Evolutionary conservation across 768 basidiomycete genomes (phyloP).

Genomic region (Suillus alpinus): DNA sequence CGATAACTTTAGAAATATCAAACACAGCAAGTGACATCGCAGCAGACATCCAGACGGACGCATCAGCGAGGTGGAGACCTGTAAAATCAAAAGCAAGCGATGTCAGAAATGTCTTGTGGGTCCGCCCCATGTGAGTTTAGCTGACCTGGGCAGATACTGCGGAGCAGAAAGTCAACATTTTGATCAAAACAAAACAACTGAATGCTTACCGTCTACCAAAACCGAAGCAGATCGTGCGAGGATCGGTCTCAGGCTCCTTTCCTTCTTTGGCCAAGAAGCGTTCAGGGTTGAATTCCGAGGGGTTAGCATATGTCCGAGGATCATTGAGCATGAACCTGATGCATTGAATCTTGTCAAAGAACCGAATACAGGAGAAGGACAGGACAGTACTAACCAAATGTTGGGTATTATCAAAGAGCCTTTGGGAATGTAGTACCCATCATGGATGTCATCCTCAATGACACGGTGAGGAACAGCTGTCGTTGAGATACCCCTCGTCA

Average conservation of each 20-base stretch:
- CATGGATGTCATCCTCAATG: slow-evolving; percentile 57
- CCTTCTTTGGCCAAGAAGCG: slow-evolving; percentile 46
- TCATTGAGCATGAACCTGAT: slow-evolving; percentile 32
- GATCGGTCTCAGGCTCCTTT: slow-evolving; percentile 49
- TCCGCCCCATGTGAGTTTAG: neutral
- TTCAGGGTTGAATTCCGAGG: slow-evolving; percentile 56
- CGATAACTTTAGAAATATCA: slow-evolving; percentile 36
- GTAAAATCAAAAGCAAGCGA: slow-evolving; percentile 19
- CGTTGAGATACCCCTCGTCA: slow-evolving; percentile 28
- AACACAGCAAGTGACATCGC: slow-evolving; percentile 41
- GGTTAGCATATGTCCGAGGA: slow-evolving; percentile 45
- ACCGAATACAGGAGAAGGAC: slow-evolving; percentile 2
- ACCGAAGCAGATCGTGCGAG: slow-evolving; percentile 62
- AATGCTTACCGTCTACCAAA: slow-evolving; percentile 58
- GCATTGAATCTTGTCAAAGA: neutral
- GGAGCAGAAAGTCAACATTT: slow-evolving; percentile 4
- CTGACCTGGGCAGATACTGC: slow-evolving; percentile 30
- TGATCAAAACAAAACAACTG: slow-evolving; percentile 6
- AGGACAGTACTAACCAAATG: slow-evolving; percentile 13
- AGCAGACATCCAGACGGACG: slow-evolving; percentile 38
- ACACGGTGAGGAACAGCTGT: slow-evolving; percentile 46
- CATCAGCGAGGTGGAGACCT: slow-evolving; percentile 45
- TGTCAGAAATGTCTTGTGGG: slow-evolving; percentile 11
- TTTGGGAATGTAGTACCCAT: slow-evolving; percentile 62
- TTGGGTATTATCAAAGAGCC: slow-evolving; percentile 27